These are phyloP conservation scores for Scutellospora calospora DNA, from an alignment of 371 early-diverging fungal species.

Conservation along the genomic window DNA sequence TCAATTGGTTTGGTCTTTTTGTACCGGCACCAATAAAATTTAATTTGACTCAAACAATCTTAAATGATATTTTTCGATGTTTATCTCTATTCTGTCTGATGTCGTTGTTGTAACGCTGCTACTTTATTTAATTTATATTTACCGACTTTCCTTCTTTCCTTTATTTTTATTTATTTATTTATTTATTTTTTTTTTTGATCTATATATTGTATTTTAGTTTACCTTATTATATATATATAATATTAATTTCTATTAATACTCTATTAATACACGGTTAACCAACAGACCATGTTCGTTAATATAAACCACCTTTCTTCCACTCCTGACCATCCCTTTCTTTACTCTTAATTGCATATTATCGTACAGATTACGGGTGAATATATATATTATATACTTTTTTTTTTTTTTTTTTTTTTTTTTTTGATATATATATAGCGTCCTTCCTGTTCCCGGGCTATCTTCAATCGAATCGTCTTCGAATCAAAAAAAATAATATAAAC, in stretches of 20 bases:
- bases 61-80: background rate
- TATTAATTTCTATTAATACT: constrained; percentile 8
- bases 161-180: background rate
- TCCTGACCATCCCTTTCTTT: background rate
- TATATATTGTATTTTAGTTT: background rate
- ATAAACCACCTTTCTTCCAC: constrained; percentile 3
- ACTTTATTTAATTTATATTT: constrained; percentile 5
- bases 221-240: background rate
- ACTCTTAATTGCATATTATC: background rate
- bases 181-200: background rate
- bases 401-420: background rate
- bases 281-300: constrained; percentile 10
- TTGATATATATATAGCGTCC: background rate
- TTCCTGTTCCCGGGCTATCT: background rate
- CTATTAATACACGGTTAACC: background rate
- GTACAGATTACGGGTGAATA: constrained; percentile 20
- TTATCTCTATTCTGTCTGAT: constrained; percentile 13
- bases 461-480: background rate
- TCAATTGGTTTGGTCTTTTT: background rate
- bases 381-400: background rate
- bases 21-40: constrained; percentile 1
- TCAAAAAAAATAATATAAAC: background rate
- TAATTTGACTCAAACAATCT: background rate
- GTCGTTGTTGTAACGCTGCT: background rate
- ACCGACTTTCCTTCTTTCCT: background rate